Evolutionary conservation across 805 yeast genomes (phyloP), one percentile per base, ranked within the genome.

Genomic region (Metschnikowia lochheadii): DNA sequence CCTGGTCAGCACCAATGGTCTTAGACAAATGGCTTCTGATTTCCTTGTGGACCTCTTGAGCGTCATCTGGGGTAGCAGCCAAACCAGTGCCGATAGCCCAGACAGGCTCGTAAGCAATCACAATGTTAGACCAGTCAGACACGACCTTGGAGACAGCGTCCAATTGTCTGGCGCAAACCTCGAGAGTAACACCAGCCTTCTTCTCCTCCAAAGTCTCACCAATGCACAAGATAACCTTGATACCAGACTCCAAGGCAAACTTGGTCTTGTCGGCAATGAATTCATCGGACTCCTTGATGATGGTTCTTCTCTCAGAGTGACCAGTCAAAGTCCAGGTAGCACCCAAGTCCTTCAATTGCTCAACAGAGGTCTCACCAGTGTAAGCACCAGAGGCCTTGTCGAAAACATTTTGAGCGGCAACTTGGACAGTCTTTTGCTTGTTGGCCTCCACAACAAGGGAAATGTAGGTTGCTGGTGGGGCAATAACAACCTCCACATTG

Each of bases 51-150:
- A 94, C 89, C 61, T 85, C 89, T 79, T 94, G 97, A 62, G 99
- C 99, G 70, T 94, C 99, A 61, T 87, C 88, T 62, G 99, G 90
- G 63, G 99, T 94, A 56, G 99, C 98, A 65, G 98, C 97, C 68
- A 94, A 83, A 69, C 99, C 99, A 63, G 98, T 91, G 73, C 99
- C 99, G 65, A 94, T 94, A 64, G 99, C 99, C 99, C 99, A 94
- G 62, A 94, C 96, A 64, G 99, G 99, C 80, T 94, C 99, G 79
- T 94, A 94, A 66, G 99, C 99, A 72, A 94, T 77, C 59, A 94
- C 98, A 61, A 94, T 79, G 73, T 87, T 80, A 57, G 86, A 65
- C 98, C 98, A 92, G 84, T 91, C 97, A 53, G 72, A 67, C 56
- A 89, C 84, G 55, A 85, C 78, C 69, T 83, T 86, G 65, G 87